Percentiles rank a stretch among this genome's conserved stretches.
Conservation (phyloP, 163 green algal species). For the Scenedesmus sp. region DNA sequence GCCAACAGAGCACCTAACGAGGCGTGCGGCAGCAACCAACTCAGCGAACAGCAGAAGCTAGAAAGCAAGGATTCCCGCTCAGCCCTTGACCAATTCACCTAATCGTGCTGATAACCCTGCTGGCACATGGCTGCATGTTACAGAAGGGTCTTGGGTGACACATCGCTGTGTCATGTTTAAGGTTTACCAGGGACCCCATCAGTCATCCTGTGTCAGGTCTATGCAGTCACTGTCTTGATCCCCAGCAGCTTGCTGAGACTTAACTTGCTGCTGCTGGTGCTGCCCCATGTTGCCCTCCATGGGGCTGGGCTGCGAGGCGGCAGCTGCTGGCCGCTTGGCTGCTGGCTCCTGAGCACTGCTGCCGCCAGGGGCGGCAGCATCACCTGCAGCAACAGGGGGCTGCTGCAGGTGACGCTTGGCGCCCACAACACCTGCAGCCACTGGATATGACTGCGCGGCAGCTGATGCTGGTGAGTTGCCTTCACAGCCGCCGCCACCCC, state of each 20-base stretch:
- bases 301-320: not conserved
- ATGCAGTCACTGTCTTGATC: not conserved
- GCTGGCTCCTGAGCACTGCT: not conserved
- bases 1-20: not conserved
- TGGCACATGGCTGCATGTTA: not conserved
- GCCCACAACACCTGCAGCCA: not conserved
- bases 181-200: not conserved
- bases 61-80: no score
- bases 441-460: not conserved
- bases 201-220: conserved; percentile 30
- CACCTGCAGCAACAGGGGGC: not conserved
- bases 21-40: not conserved
- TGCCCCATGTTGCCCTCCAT: not conserved
- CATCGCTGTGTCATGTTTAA: not conserved
- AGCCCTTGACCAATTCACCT: no score
- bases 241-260: not conserved
- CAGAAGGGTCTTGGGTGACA: not conserved
- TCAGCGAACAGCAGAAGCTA: no score
- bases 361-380: not conserved
- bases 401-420: not conserved
- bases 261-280: not conserved
- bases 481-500: not conserved
- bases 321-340: not conserved
- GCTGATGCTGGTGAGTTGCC: not conserved
- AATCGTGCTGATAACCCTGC: no score